These are phyloP conservation scores for Penicillium concentricum DNA, from an alignment of 2,329 filamentous ascomycete species.

Conservation along the genomic window DNA sequence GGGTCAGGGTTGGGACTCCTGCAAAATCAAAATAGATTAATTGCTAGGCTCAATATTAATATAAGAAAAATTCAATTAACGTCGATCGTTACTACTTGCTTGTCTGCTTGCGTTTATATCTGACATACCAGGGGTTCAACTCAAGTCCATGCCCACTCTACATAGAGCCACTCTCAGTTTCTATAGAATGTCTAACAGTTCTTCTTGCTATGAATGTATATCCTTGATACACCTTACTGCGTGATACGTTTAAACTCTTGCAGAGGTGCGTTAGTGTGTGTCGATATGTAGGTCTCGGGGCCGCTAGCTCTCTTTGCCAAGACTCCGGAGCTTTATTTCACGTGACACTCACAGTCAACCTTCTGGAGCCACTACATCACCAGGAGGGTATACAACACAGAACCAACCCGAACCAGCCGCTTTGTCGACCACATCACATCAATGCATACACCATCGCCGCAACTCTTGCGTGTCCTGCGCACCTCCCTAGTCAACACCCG, in stretches of 20 bases:
- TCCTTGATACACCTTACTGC: neutral
- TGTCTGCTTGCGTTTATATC: neutral
- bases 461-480: constrained; percentile 45
- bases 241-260: neutral
- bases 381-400: neutral
- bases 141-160: neutral
- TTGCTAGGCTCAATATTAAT: constrained; percentile 25
- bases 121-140: neutral
- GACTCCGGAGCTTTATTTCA: constrained; percentile 1
- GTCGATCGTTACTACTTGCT: neutral
- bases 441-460: constrained; percentile 43
- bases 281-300: neutral
- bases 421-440: neutral
- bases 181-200: neutral
- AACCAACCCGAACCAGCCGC: neutral
- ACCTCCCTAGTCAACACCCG: constrained; percentile 28
- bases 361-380: neutral
- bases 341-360: neutral
- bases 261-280: neutral
- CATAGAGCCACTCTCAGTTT: neutral
- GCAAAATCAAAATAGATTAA: constrained; percentile 30
- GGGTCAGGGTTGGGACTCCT: constrained; percentile 19
- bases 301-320: constrained; percentile 4
- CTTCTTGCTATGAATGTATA: neutral
- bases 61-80: constrained; percentile 16